Evolutionary conservation across 495 filamentous ascomycete genomes (phyloP).

Genomic region (Podospora didyma): DNA sequence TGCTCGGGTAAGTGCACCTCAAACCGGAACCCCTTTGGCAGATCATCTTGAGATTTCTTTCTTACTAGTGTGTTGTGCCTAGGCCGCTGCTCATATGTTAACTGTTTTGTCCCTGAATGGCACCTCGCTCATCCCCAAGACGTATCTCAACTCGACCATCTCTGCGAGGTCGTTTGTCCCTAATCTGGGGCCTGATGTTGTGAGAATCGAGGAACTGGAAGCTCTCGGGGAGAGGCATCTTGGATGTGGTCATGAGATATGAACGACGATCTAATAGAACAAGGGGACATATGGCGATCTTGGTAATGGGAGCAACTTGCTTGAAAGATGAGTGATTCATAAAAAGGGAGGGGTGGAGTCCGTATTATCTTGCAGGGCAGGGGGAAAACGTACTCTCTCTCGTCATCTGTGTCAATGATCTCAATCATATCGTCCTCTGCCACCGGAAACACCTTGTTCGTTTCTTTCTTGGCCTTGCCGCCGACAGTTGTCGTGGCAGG

Average conservation of each 20-base stretch:
- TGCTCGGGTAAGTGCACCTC: conserved; percentile 21
- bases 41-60: neutral
- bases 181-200: conserved; percentile 1
- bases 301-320: too few relatives aligned
- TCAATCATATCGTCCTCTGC: neutral
- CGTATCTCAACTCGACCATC: conserved; percentile 12
- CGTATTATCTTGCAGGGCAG: too few relatives aligned
- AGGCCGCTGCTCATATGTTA: conserved; percentile 40
- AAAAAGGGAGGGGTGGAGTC: too few relatives aligned
- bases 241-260: conserved; percentile 16
- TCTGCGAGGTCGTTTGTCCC: conserved; percentile 3
- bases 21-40: too few relatives aligned
- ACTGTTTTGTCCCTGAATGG: conserved; percentile 34
- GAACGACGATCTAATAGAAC: neutral
- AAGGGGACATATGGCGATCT: too few relatives aligned
- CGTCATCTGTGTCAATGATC: neutral
- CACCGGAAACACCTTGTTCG: neutral
- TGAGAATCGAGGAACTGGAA: conserved; percentile 13
- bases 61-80: neutral
- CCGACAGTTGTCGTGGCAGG: too few relatives aligned
- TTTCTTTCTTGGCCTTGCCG: too few relatives aligned
- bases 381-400: too few relatives aligned
- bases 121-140: conserved; percentile 36
- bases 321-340: too few relatives aligned
- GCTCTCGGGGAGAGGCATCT: conserved; percentile 15